Conservation (phyloP, 2,329 filamentous ascomycete genomes). For the Pseudocercospora crystallina region DNA sequence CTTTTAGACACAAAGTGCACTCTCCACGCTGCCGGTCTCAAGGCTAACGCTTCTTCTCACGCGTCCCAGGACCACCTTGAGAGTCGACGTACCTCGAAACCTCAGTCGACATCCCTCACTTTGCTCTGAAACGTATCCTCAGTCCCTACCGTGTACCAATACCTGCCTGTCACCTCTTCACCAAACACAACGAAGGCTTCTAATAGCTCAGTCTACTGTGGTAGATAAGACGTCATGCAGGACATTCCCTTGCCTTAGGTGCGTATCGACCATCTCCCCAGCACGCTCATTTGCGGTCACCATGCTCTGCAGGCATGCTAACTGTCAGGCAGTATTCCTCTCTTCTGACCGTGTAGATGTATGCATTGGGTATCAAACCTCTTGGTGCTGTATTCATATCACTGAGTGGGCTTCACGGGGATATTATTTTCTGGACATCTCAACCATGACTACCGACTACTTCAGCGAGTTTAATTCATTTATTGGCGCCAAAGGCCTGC, state of each 20-base stretch:
- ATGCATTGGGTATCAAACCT: conserved; percentile 13
- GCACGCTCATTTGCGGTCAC: conserved; percentile 4
- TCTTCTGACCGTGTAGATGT: conserved; percentile 18
- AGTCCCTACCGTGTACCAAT: conserved; percentile 17
- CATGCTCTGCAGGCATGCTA: conserved; percentile 2
- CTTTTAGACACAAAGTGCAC: conserved; percentile 9
- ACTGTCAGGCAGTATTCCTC: conserved; percentile 10
- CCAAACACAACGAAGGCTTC: conserved; percentile 1
- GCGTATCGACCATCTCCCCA: neutral
- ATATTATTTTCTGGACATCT: neutral
- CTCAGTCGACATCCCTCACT: conserved; percentile 6
- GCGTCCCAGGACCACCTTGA: conserved; percentile 10
- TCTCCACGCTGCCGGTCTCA: conserved; percentile 6
- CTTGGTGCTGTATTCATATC: neutral
- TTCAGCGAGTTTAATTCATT: conserved; percentile 47
- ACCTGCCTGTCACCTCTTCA: conserved; percentile 1
- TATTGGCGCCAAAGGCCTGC: conserved; percentile 58
- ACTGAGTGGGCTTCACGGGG: neutral
- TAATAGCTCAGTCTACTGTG: neutral
- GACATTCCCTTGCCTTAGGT: neutral
- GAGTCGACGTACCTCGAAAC: conserved; percentile 6
- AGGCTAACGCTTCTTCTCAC: conserved; percentile 15
- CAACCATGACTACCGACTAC: conserved; percentile 41
- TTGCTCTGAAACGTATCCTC: conserved; percentile 10
- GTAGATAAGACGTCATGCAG: conserved; percentile 6